These are phyloP conservation scores for Rhizopogon roseolus DNA, from an alignment of 768 basidiomycete genomes.

Conservation along the genomic window DNA sequence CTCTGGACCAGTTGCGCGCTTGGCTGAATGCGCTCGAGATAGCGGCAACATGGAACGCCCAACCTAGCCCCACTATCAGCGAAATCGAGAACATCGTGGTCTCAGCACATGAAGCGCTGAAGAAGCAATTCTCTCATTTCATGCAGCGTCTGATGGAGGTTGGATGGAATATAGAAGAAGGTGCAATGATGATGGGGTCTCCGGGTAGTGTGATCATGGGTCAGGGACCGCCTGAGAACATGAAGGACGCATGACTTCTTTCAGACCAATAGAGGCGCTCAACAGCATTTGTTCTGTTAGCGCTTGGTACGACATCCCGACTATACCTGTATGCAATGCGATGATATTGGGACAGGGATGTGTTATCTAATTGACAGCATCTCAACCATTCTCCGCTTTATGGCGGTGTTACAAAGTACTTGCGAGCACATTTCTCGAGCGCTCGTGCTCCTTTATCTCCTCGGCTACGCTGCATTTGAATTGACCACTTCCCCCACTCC, in stretches of 20 bases:
- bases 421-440: too few species aligned
- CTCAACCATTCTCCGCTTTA: too few species aligned
- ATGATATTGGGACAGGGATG: too few species aligned
- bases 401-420: too few species aligned
- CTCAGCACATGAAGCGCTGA: conserved; percentile 9
- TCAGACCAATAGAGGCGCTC: too few species aligned
- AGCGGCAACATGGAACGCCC: conserved; percentile 3
- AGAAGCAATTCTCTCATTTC: conserved; percentile 13
- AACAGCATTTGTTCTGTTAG: too few species aligned
- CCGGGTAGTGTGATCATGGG: conserved; percentile 18
- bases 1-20: conserved; percentile 48
- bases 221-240: neutral
- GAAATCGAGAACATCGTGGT: conserved; percentile 6
- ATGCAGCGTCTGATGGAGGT: conserved; percentile 13
- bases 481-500: too few species aligned
- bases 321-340: too few species aligned
- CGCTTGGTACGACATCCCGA: too few species aligned
- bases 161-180: conserved; percentile 36
- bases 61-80: neutral
- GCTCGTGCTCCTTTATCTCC: too few species aligned
- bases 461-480: too few species aligned
- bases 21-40: conserved; percentile 36
- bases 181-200: conserved; percentile 25
- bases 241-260: neutral
- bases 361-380: too few species aligned